phyloP scores from a whole-genome alignment of 495 filamentous ascomycete species.

The Xanthoparmelia taractica region DNA sequence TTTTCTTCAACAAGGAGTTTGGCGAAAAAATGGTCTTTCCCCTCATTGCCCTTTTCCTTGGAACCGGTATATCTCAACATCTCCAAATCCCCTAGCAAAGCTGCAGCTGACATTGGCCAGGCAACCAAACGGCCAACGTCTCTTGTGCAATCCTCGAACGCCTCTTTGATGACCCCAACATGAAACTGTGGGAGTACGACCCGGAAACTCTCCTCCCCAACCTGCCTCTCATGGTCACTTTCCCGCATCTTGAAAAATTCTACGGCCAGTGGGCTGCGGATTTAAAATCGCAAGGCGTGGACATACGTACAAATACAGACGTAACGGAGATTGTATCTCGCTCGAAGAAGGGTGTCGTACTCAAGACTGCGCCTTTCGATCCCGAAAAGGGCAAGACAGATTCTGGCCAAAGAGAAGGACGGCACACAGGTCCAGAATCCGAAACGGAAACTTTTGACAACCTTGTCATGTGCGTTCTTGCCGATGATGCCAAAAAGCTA shows the following conservation, averaged over 20 bases:
- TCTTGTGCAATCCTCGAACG: conserved; percentile 67
- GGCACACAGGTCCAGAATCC: conserved; percentile 28
- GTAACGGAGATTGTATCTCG: conserved; percentile 51
- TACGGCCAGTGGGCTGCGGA: conserved; percentile 62
- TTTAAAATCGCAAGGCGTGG: conserved; percentile 53
- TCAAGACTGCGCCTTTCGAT: conserved; percentile 37
- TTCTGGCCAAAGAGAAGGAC: conserved; percentile 30
- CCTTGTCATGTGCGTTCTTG: conserved; percentile 65
- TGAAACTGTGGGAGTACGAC: conserved; percentile 71
- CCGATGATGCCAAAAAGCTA: conserved; percentile 63
- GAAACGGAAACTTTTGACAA: conserved; percentile 56
- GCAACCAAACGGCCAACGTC: conserved; percentile 70
- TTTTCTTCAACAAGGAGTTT: conserved; percentile 68
- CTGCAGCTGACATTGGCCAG: conserved; percentile 22
- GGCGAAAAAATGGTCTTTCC: conserved; percentile 64
- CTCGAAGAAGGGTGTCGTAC: conserved; percentile 49
- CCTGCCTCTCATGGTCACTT: conserved; percentile 72
- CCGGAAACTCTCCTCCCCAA: conserved; percentile 59
- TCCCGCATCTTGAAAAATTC: conserved; percentile 65
- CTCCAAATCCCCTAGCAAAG: neutral
- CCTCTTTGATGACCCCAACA: conserved; percentile 63
- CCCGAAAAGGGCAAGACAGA: conserved; percentile 28
- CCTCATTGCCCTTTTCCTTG: conserved; percentile 71
- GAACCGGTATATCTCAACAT: conserved; percentile 44
- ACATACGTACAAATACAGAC: conserved; percentile 56